phyloP scores from a whole-genome alignment of 495 filamentous ascomycete genomes.

The Penicillium pulvis region DNA sequence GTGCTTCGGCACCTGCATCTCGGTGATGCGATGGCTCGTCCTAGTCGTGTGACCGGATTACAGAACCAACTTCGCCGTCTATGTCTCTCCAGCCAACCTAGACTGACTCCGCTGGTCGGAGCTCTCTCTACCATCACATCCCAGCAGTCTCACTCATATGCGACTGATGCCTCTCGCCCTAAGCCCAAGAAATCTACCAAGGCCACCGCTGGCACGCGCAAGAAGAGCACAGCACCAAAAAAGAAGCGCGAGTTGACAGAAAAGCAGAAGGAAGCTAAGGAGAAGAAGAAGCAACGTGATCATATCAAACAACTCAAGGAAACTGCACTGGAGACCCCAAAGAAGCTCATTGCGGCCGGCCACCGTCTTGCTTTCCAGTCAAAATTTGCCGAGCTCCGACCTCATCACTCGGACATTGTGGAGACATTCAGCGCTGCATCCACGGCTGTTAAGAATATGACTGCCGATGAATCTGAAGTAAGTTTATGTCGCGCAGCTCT shows the following conservation, averaged over 20 bases:
- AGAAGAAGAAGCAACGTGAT: slow-evolving; percentile 16
- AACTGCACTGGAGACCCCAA: slow-evolving; percentile 36
- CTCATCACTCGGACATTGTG: background rate
- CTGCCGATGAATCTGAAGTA: slow-evolving; percentile 41
- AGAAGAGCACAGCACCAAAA: slow-evolving; percentile 9
- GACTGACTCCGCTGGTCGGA: slow-evolving; percentile 12
- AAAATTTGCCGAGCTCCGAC: slow-evolving; percentile 17
- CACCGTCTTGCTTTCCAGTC: slow-evolving; percentile 30
- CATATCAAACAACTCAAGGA: slow-evolving; percentile 35
- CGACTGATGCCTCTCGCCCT: slow-evolving; percentile 26
- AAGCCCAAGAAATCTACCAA: slow-evolving; percentile 23
- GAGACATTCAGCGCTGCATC: slow-evolving; percentile 23
- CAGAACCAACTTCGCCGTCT: slow-evolving; percentile 34
- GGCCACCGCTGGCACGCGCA: slow-evolving; percentile 6
- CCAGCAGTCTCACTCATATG: slow-evolving; percentile 26
- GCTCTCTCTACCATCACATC: slow-evolving; percentile 16
- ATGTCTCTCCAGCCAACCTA: slow-evolving; percentile 22
- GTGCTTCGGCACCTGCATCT: slow-evolving; percentile 33
- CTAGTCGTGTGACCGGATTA: slow-evolving; percentile 29
- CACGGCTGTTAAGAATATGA: slow-evolving; percentile 20
- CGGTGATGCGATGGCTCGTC: slow-evolving; percentile 27
- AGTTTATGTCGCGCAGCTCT: slow-evolving; percentile 2
- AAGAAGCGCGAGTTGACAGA: slow-evolving; percentile 30
- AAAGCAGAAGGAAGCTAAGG: slow-evolving; percentile 31
- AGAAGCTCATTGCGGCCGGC: slow-evolving; percentile 14